Conservation (phyloP, 2,329 filamentous ascomycete genomes). For the Talaromyces sp. region DNA sequence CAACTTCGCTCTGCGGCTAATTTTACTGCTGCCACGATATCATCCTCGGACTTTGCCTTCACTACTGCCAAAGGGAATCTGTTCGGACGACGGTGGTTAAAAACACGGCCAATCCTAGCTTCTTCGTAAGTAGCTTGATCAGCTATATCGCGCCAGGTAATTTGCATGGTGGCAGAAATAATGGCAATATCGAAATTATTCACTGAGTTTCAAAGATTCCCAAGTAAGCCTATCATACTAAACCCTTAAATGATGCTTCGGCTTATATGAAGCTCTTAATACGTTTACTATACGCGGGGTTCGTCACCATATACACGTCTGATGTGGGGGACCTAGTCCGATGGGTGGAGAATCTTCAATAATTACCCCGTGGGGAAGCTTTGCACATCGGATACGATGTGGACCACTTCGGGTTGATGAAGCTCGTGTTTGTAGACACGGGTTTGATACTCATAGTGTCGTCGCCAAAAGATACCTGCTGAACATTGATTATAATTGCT, state of each 20-base stretch:
- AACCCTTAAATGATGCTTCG: background rate
- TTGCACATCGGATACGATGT: background rate
- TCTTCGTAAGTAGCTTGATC: conserved; percentile 22
- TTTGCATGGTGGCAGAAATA: background rate
- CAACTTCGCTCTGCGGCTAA: conserved; percentile 27
- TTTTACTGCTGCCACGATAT: conserved; percentile 31
- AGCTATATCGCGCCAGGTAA: background rate
- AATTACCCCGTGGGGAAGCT: background rate
- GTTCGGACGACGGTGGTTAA: conserved; percentile 34
- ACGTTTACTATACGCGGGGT: background rate
- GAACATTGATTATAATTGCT: background rate
- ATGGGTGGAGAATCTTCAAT: background rate
- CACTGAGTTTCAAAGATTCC: background rate
- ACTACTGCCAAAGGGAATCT: conserved; percentile 38
- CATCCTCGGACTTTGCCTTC: conserved; percentile 26
- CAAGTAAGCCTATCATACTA: background rate
- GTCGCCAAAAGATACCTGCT: background rate
- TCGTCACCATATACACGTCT: background rate
- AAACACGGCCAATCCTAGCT: conserved; percentile 33
- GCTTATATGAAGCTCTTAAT: background rate
- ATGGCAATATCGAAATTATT: background rate
- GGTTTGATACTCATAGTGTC: background rate
- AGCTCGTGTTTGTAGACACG: background rate
- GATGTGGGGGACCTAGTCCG: background rate
- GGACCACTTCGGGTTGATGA: background rate